Percentiles rank a stretch among this genome's conserved stretches.
phyloP scores from a whole-genome alignment of 2,329 filamentous ascomycete genomes.

The Polychaeton citri region DNA sequence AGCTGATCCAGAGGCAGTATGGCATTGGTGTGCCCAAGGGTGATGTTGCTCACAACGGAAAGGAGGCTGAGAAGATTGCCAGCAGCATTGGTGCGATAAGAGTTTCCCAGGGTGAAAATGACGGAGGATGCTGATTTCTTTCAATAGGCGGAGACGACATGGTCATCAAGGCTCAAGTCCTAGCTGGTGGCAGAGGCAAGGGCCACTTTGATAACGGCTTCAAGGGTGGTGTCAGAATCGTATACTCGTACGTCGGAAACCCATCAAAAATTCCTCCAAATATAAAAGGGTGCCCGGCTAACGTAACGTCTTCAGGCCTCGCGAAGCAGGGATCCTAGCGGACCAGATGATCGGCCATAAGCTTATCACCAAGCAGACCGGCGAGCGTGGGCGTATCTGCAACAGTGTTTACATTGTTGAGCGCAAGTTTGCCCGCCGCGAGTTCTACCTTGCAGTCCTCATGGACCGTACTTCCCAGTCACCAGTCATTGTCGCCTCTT shows the following conservation, averaged over 20 bases:
- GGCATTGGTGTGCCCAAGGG: slow-evolving; percentile 88
- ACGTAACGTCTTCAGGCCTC: slow-evolving; percentile 52
- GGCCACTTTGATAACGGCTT: slow-evolving; percentile 95
- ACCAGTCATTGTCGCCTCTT: slow-evolving; percentile 93
- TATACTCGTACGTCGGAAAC: slow-evolving; percentile 81
- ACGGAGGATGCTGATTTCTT: slow-evolving; percentile 7
- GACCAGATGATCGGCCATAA: slow-evolving; percentile 99
- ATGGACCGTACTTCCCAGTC: slow-evolving; percentile 90
- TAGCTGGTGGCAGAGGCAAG: slow-evolving; percentile 95
- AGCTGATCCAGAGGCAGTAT: slow-evolving; percentile 49
- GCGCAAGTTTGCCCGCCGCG: slow-evolving; percentile 96
- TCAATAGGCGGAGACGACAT: slow-evolving; percentile 65
- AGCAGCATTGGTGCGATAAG: slow-evolving; percentile 60
- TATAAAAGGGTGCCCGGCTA: no score
- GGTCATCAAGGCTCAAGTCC: slow-evolving; percentile 99
- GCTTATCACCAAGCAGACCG: slow-evolving; percentile 98
- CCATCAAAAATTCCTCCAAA: no score
- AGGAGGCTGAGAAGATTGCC: slow-evolving; percentile 84
- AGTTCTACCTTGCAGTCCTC: slow-evolving; percentile 97
- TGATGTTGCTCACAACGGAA: slow-evolving; percentile 64
- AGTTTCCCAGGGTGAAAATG: slow-evolving; percentile 10
- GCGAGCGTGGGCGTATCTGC: slow-evolving; percentile 83
- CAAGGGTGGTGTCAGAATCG: slow-evolving; percentile 95
- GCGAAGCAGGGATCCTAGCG: slow-evolving; percentile 91
- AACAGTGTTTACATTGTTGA: slow-evolving; percentile 98